Conservation (phyloP, 108 stramenopile genomes). For the Fistulifera solaris region DNA sequence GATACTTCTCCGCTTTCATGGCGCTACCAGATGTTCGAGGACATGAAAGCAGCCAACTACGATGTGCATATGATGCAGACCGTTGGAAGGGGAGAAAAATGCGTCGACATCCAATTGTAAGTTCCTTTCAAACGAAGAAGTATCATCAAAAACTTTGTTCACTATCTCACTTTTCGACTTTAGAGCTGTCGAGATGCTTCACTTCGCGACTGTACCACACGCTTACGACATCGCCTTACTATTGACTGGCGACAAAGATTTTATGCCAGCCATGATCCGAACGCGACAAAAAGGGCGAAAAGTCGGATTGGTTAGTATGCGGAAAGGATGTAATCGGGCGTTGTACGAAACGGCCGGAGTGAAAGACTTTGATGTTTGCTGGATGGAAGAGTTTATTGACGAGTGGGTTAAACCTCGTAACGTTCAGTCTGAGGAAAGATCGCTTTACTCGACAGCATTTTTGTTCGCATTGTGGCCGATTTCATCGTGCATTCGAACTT, state of each 20-base stretch:
- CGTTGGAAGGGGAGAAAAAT: conserved; percentile 67
- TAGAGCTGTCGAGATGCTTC: conserved; percentile 74
- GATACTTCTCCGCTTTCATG: conserved; percentile 45
- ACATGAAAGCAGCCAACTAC: conserved; percentile 64
- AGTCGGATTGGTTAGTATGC: conserved; percentile 57
- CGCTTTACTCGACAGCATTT: conserved; percentile 14
- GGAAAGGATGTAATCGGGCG: conserved; percentile 47
- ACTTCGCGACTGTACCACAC: conserved; percentile 78
- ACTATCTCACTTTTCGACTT: neutral
- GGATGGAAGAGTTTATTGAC: conserved; percentile 65
- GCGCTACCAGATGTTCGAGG: conserved; percentile 71
- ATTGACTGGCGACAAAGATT: conserved; percentile 80
- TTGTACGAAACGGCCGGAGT: conserved; percentile 59
- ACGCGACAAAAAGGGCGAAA: conserved; percentile 76
- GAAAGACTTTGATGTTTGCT: conserved; percentile 65
- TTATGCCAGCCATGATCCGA: conserved; percentile 75
- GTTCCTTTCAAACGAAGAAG: too few species aligned
- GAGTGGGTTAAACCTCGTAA: conserved; percentile 37
- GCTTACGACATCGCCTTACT: conserved; percentile 82
- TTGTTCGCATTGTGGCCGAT: conserved; percentile 55
- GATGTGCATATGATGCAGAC: conserved; percentile 82
- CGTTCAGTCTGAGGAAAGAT: neutral
- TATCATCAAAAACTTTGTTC: neutral
- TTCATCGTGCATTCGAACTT: conserved; percentile 43
- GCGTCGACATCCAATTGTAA: conserved; percentile 77